Evolutionary conservation across 2,329 filamentous ascomycete genomes (phyloP), one percentile per base, ranked within the genome.

Genomic region (Exserohilum rostratum): DNA sequence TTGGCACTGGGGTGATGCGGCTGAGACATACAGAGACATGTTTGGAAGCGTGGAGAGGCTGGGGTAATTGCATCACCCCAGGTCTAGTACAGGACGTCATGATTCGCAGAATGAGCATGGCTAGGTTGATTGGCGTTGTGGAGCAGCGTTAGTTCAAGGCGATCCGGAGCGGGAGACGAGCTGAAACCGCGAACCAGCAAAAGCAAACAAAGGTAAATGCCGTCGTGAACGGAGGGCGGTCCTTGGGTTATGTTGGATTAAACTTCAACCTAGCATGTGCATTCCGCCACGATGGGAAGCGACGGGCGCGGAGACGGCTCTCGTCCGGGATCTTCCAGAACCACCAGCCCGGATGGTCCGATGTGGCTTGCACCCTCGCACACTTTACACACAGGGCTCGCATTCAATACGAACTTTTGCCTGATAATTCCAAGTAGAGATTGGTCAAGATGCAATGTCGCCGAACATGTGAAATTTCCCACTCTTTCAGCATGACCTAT

Each of bases 401-500:
- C 13, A 38, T 5, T 39, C 20, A 46, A 34, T 11, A 39, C 22
- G 12, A 42, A 29, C 10, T 42, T 18, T 29, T 46, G 45, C 9
- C 9, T 20, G 31, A 37, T 6, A 10, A 13, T 30, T 34, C 15
- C 37, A 47, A 25, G 17, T 50, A 22, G 46, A 46, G 25, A 27
- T 27, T 43, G 40, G 34, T 44, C 29, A n/a, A 7, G 33, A 39
- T 50, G 22, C 22, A 40, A 35, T 47, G 15, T 44, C 30, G 13
- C 46, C 27, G 10, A 29, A 40, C 34, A 33, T n/a, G 25, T 20
- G 22, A 30, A 35, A n/a, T 27, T 10, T 22, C 43, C 25, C 30
- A 30, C 40, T 50, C 53, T 57, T 59, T 46, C 37, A 30, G 31
- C 27, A 34, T 50, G 53, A 45, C 40, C 39, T 60, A 57, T 58